These are phyloP conservation scores for Coemansia sp. DNA, from an alignment of 192 early-diverging fungal genomes.

Conservation along the genomic window DNA sequence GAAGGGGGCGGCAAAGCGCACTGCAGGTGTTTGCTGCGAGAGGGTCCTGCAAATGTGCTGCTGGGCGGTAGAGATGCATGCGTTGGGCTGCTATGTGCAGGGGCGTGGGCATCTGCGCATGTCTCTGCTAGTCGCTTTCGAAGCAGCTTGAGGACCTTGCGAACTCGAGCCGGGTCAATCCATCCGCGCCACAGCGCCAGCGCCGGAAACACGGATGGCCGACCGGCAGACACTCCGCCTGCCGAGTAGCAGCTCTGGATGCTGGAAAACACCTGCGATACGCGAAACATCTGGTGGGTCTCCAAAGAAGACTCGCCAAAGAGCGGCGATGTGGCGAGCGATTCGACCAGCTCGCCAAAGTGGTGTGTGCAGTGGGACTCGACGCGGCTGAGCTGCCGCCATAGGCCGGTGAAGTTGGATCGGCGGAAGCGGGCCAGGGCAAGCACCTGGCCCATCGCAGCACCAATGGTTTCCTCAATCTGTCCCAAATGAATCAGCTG, in stretches of 20 bases:
- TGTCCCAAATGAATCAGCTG: slow-evolving; percentile 41
- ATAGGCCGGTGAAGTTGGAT: slow-evolving; percentile 45
- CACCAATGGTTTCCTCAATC: slow-evolving; percentile 35
- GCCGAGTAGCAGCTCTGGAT: slow-evolving; percentile 23
- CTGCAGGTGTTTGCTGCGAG: neutral
- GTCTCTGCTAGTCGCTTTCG: slow-evolving; percentile 12
- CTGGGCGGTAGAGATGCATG: too few relatives aligned
- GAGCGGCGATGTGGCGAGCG: slow-evolving; percentile 26
- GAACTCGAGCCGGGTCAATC: slow-evolving; percentile 26
- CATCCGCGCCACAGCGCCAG: slow-evolving; percentile 44
- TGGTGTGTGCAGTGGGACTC: slow-evolving; percentile 28
- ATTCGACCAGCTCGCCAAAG: slow-evolving; percentile 21
- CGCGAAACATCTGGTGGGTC: slow-evolving; percentile 40
- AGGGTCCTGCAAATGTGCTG: neutral
- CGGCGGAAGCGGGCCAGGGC: slow-evolving; percentile 45
- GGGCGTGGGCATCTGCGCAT: neutral
- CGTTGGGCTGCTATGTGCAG: neutral
- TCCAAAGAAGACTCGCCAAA: slow-evolving; percentile 38
- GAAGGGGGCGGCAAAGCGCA: slow-evolving; percentile 16
- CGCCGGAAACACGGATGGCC: slow-evolving; percentile 9
- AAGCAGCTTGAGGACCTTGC: slow-evolving; percentile 21
- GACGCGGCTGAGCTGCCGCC: slow-evolving; percentile 29
- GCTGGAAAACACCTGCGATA: slow-evolving; percentile 29
- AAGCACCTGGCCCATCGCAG: slow-evolving; percentile 28
- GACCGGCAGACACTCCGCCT: neutral